Conservation (phyloP, 1,284 basidiomycete genomes). For the Lignosus rhinocerotis region DNA sequence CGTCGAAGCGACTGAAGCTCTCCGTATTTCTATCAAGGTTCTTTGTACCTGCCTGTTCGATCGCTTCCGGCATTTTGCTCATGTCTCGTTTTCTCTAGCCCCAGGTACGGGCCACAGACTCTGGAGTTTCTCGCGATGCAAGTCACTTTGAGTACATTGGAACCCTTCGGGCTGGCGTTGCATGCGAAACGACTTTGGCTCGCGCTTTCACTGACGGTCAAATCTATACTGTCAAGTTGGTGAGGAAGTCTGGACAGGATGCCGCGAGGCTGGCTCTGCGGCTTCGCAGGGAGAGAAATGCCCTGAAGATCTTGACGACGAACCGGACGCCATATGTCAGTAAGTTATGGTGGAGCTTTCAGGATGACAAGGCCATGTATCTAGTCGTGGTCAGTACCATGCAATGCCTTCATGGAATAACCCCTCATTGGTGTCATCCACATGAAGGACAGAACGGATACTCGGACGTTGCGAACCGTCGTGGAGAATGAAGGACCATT, state of each 20-base stretch:
- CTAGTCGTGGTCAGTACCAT: constrained; percentile 46
- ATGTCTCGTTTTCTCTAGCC: neutral
- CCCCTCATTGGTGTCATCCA: neutral
- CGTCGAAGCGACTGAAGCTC: constrained; percentile 15
- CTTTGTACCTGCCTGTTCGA: neutral
- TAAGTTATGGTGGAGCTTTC: constrained; percentile 64
- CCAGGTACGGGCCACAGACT: neutral
- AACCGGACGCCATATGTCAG: constrained; percentile 60
- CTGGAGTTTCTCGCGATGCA: constrained; percentile 8
- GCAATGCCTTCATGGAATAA: neutral
- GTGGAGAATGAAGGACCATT: constrained; percentile 23
- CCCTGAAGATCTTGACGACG: constrained; percentile 57
- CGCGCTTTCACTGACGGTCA: constrained; percentile 27
- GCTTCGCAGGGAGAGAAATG: constrained; percentile 52
- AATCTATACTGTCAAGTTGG: constrained; percentile 62
- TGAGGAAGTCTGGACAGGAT: constrained; percentile 54
- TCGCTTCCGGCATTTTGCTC: neutral
- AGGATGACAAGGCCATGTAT: constrained; percentile 62
- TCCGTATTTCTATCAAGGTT: constrained; percentile 7
- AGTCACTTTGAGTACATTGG: constrained; percentile 26
- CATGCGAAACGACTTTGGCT: constrained; percentile 18
- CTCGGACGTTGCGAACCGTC: constrained; percentile 16
- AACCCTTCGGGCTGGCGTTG: neutral
- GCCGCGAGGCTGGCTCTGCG: constrained; percentile 42
- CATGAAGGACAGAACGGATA: constrained; percentile 23